Evolutionary conservation across 2,329 filamentous ascomycete genomes (phyloP), one percentile per base, ranked within the genome.

Genomic region (Endocalyx cinctus): DNA sequence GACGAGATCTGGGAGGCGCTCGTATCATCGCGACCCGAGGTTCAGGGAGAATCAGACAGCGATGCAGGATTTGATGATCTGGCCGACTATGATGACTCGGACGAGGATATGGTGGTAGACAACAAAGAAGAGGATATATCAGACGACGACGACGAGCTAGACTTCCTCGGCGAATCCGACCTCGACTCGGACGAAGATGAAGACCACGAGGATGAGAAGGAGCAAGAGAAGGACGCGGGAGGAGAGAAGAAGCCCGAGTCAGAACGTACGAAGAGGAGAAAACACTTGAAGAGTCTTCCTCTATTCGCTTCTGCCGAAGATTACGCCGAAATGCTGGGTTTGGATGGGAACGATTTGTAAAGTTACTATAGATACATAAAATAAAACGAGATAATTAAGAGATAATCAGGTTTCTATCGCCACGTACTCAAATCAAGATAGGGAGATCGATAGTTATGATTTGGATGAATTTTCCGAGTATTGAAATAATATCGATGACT

Each of bases 221-320:
- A 63, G 25, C 54, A 56, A 10, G 59, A 63, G n/a, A 55, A 47
- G 16, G 60, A 58, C 22, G 63, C 66, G 19, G 62, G 65, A 7
- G 66, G 66, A 29, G 55, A 56, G 14, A 62, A 61, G 45, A 66
- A 68, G 46, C 56, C 56, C n/a, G 43, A 46, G 29, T 50, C 46
- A 4, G 53, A 55, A 52, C 41, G 46, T 57, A 72, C 70, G 48
- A 73, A 77, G 57, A 86, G 84, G 66, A 82, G 76, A 66, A 87
- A 82, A 72, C 87, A 87, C 67, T 70, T 97, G 60, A 95, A 88
- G 74, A 79, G 79, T 44, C 68, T 98, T 48, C 92, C 92, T 6
- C 94, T 80, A 22, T 98, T 98, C 67, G 92, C 94, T 14, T 94
- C 87, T 19, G 84, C 75, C 19, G 92, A 97, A 34, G 92, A 97